Base-by-base conservation (phyloP, 768 basidiomycete species). In the Suillus subluteus region DNA sequence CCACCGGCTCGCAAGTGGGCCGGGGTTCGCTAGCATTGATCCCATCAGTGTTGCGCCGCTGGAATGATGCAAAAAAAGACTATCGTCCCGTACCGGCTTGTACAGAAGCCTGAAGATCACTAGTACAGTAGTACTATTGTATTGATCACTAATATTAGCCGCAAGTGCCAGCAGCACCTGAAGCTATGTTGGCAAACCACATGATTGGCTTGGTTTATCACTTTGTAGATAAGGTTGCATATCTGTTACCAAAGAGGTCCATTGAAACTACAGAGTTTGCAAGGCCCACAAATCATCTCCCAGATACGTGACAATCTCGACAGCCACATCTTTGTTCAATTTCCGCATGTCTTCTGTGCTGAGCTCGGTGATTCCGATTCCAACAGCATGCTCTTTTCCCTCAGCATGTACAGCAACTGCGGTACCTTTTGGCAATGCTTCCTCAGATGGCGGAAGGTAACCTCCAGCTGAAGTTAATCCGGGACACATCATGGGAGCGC, bases 401-500 rank as follows among this genome's bases (percentile, higher is more conserved):
- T 98, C 96, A n/a, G 96, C 95, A 71, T 91, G 85, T 62, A 99
- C 89, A 3, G 93, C 94, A n/a, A 99, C 96, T 7, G 92, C 83
- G 0, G 86, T 81, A n/a, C 87, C 89, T 43, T 88, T 86, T 30
- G 88, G 85, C 44, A 98, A 79, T 4, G 85, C 88, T 21, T 81
- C 82, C 46, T 89, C 88, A 16, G 87, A 79, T 11, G 93, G 87
- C 0, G 97, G 97, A 0, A 99, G 87, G 72, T 86, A 86, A 9
- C 97, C 97, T 8, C 96, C 96, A 41, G 88, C 84, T 43, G 97
- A 99, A 35, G 98, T 97, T 64, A 99, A 82, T 26, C 98, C 98
- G 6, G 98, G 98, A 72, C 92, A 96, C 95, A 97, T 97, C 92
- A 97, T 96, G 80, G 91, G 90, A 32, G 95, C 95, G 18, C 95